Base-by-base conservation (phyloP, 805 yeast species). In the Metschnikowia sp. region DNA sequence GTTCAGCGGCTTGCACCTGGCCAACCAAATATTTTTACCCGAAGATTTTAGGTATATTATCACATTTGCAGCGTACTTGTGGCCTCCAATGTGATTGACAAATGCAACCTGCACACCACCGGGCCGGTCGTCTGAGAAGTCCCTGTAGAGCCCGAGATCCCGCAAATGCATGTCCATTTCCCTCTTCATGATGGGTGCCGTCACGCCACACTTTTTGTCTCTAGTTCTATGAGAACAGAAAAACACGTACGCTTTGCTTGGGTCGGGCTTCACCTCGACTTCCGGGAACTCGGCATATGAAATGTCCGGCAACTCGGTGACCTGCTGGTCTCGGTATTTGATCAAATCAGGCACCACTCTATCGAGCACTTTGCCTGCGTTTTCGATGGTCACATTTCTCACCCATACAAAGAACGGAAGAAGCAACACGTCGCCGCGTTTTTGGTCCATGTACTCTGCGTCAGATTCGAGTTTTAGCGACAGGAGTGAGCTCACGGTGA, bases 71-170 rank as follows among this genome's bases (percentile, higher is more conserved):
- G 94, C 89, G 66, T 74, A 94, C 65, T 94, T 94, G 68, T 92
- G 99, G 5, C 98, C 98, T 7, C 99, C 99, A 28, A 92, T 86
- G 64, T 92, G 99, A 59, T 88, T 90, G 30, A 86, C 78, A 56
- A 64, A 90, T 2, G 77, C 72, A 2, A 90, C 88, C 6, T 72
- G 69, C 1, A 85, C 88, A 7, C 97, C 98, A 31, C 76, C 83
- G 0, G 87, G 82, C 45, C 90, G 76, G 41, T 74, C 76, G 63
- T 91, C 97, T 10, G 86, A 84, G 30, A 69, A 63, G 64, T 92
- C 97, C 58, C 98, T 76, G 55, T 81, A 79, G 13, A 87, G 69
- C 3, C 83, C 95, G 32, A 78, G 70, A 4, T 87, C 88, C 49
- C 95, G 73, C 37, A 92, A 70, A 54, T 85, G 79, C 8, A 76